Base-by-base conservation (phyloP, 805 yeast species). In the Candida verbasci region DNA sequence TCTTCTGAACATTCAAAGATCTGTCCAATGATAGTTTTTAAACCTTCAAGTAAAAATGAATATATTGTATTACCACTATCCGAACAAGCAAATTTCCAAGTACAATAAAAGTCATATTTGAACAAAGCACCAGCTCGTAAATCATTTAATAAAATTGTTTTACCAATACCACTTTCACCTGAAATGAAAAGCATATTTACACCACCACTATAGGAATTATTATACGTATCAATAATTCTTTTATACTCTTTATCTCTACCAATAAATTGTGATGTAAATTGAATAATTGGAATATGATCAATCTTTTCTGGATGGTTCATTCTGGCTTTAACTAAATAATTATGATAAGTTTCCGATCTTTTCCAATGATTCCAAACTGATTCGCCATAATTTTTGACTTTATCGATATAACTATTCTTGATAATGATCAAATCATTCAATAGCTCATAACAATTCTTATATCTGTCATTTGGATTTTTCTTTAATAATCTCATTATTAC, bases 131-230 rank as follows among this genome's bases (percentile, higher is more conserved):
- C 47, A 5, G 60, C 52, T 35, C 58, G 61, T 29, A 72, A 41
- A 20, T 68, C 73, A 20, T 53, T 53, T 5, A 74, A 47, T 6
- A 73, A 39, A 4, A 68, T 51, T 1, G 74, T 55, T 46, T 72
- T 72, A 1, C 80, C 80, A 6, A 58, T 48, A 2, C 80, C 80
- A 1, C 64, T 39, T 3, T 52, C 60, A 11, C 80, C 79, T 1
- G 52, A 45, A 3, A 73, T 45, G 5, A 70, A 40, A 1, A 65
- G 42, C 8, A 56, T 28, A 46, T 52, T 45, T 28, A 53, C 27
- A 1, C 52, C 53, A 12, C 34, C 38, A 33, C 22, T 25, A 11
- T 18, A 33, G 3, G 30, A 25, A 33, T 33, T 33, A 11, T 29
- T 29, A 6, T 24, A 22, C n/a, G 38, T 5, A 12, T 26, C 39